phyloP scores from a whole-genome alignment of 2,329 filamentous ascomycete genomes.

The Colletotrichum sp. region DNA sequence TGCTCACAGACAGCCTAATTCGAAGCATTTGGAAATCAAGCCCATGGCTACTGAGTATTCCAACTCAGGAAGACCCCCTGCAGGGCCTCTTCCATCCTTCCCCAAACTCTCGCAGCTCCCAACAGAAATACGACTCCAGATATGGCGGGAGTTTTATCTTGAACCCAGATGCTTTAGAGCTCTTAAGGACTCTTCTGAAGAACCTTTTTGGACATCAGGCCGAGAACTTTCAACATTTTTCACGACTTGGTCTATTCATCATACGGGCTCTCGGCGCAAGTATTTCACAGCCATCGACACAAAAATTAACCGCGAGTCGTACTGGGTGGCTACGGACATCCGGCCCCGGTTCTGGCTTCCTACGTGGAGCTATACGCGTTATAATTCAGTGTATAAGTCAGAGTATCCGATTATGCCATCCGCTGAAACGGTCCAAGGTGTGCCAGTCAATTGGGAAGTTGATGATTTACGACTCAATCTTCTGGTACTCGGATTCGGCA shows the following conservation, averaged over 20 bases:
- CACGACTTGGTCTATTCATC: neutral
- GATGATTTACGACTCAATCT: no score
- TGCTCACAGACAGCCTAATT: neutral
- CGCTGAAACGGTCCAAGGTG: no score
- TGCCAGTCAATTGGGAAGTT: no score
- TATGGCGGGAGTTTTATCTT: neutral
- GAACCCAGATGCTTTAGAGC: neutral
- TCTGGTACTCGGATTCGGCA: no score
- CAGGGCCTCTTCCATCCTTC: neutral
- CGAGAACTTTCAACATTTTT: neutral
- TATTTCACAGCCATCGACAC: neutral
- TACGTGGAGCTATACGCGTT: neutral
- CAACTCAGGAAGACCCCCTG: neutral
- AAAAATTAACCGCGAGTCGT: neutral
- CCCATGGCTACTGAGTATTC: neutral
- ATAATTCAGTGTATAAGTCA: no score
- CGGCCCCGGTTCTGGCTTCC: neutral
- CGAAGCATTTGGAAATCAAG: neutral
- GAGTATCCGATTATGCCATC: no score
- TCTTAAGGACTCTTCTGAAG: neutral
- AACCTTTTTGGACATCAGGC: neutral
- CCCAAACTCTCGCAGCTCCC: neutral
- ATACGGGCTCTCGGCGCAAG: neutral
- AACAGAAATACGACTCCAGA: neutral
- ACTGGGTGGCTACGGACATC: neutral